These are phyloP conservation scores for Kregervanrija fluxuum DNA, from an alignment of 805 yeast species.

Conservation along the genomic window DNA sequence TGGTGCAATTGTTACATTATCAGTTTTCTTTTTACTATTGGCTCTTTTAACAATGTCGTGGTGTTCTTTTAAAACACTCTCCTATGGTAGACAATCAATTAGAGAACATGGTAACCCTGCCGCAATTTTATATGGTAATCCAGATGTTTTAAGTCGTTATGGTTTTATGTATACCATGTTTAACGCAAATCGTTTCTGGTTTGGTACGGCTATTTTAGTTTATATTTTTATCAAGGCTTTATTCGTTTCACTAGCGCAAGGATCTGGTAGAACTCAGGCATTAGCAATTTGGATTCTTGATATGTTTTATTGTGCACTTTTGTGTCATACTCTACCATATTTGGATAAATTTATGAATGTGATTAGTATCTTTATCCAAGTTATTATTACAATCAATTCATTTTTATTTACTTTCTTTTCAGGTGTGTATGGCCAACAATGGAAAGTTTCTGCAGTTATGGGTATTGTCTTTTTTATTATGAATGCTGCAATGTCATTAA, in stretches of 20 bases:
- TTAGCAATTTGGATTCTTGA: conserved; percentile 72
- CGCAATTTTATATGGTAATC: conserved; percentile 77
- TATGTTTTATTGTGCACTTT: conserved; percentile 54
- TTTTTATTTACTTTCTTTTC: conserved; percentile 83
- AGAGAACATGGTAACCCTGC: conserved; percentile 70
- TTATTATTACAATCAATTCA: conserved; percentile 72
- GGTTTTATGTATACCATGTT: conserved; percentile 91
- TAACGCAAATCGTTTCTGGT: conserved; percentile 75
- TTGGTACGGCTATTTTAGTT: conserved; percentile 56
- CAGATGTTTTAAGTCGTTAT: conserved; percentile 62
- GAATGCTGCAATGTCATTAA: conserved; percentile 81
- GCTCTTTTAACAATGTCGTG: conserved; percentile 54
- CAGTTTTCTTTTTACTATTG: conserved; percentile 61
- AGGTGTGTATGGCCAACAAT: conserved; percentile 73
- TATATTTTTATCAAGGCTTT: conserved; percentile 62
- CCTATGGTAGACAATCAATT: conserved; percentile 58
- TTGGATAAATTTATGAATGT: conserved; percentile 79
- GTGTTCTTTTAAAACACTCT: conserved; percentile 57
- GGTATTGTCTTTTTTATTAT: conserved; percentile 85
- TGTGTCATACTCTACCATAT: conserved; percentile 66
- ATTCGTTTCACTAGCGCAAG: conserved; percentile 74
- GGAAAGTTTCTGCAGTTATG: conserved; percentile 75
- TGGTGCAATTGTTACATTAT: conserved; percentile 79
- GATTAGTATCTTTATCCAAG: conserved; percentile 62
- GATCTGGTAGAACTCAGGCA: conserved; percentile 75